Base-by-base conservation (phyloP, 306 rosid species). In the Arachis hypogaea region DNA sequence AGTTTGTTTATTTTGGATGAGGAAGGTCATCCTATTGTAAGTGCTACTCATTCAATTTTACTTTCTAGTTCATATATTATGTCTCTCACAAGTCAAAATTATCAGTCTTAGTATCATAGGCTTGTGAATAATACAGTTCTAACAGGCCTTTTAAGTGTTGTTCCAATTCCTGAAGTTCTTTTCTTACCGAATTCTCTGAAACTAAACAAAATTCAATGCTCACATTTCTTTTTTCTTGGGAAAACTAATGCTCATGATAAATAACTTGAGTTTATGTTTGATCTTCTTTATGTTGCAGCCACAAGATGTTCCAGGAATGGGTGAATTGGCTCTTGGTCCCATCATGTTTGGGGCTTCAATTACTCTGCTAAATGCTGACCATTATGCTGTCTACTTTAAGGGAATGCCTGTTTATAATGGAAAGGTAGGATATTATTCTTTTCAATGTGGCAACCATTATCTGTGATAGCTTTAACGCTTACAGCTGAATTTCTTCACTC, bases 291-390 rank as follows among this genome's bases (percentile, higher is more conserved):
- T 57, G 38, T 77, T 61, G 59, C 76, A 91, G 97, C 94, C 97
- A 12, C 71, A 84, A 68, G 79, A 85, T 86, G 78, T 74, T 81
- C 89, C 96, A 0, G 98, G 97, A 77, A 85, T 85, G n/a, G 98
- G 98, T 45, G 98, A 93, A 84, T 87, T 93, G 84, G 97, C 94
- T n/a, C 90, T 93, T 60, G 92, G 88, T 50, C 91, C 96, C 77
- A 78, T 77, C 83, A 82, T 93, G 77, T 81, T 93, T 81, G 98
- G 98, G 77, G 84, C 97, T 62, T 93, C 97, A 54, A 84, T 58
- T 52, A 85, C 83, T 42, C 83, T 93, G 82, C 82, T 93, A 80
- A 93, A 91, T 89, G 91, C 96, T 62, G 88, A 93, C 73, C 98
- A 93, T 81, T 77, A 93, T 73, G 84, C 76, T 77, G 82, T 93